A percentile compares a stretch with the other conserved stretches of the same genome.
Evolutionary conservation across 352 stramenopile species (phyloP).

Genomic region (Pythium volutum): DNA sequence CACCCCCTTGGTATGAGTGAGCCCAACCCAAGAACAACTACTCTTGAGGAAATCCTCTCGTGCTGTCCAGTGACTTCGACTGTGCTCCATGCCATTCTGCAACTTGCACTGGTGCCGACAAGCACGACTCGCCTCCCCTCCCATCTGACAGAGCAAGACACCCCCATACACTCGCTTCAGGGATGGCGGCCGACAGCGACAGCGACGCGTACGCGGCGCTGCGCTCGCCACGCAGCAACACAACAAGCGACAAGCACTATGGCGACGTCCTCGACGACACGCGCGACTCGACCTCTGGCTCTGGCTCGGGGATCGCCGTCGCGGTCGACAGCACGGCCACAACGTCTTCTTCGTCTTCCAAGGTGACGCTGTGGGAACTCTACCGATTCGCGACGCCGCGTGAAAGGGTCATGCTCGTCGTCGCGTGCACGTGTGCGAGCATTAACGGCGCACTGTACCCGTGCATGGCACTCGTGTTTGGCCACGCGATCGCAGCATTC

Average conservation of each 20-base stretch:
- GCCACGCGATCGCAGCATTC: constrained; percentile 29
- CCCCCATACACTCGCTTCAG: too few species aligned
- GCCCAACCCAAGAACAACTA: too few species aligned
- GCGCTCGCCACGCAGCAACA: constrained; percentile 4
- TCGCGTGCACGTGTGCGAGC: constrained; percentile 24
- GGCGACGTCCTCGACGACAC: not conserved
- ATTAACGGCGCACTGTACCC: constrained; percentile 34
- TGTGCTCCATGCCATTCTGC: not conserved
- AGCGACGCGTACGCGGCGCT: constrained; percentile 6
- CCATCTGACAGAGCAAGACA: too few species aligned
- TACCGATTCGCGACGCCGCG: constrained; percentile 24
- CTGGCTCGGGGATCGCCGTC: too few species aligned
- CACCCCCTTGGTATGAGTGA: too few species aligned
- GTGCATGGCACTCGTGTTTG: constrained; percentile 41
- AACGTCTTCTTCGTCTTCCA: too few species aligned
- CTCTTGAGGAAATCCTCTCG: too few species aligned
- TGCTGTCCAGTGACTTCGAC: too few species aligned
- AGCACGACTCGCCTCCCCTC: not conserved
- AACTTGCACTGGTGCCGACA: constrained; percentile 9
- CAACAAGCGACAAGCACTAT: too few species aligned
- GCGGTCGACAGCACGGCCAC: too few species aligned
- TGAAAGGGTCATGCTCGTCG: constrained; percentile 24
- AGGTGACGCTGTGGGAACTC: constrained; percentile 6
- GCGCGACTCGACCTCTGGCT: too few species aligned
- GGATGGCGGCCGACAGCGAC: not conserved